Base-by-base conservation (phyloP, 2,329 filamentous ascomycete species). In the Colletotrichum sp. region DNA sequence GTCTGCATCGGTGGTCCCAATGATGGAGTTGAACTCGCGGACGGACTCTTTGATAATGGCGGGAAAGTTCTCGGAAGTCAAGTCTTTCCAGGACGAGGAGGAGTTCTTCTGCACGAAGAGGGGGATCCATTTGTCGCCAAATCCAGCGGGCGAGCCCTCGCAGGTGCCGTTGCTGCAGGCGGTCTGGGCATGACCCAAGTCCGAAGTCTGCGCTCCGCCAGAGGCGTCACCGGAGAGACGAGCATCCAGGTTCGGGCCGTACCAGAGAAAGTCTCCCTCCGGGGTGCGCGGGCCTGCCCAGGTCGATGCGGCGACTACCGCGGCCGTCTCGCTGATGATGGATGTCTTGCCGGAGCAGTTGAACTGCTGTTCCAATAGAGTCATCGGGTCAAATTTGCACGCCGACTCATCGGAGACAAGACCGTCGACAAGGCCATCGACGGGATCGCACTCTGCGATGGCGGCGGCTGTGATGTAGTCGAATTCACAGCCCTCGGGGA, bases 381-480 rank as follows among this genome's bases (percentile, higher is more conserved):
- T 69, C 2, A 22, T 68, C 0, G 79, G 78, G 11, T 82, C 79
- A 11, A 80, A 55, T 84, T 84, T 5, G 25, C 57, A n/a, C 1
- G 48, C 7, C 19, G 79, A 81, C 0, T 27, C 30, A 4, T 78
- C 59, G 0, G 72, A 63, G 5, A 82, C 77, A 6, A 81, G 19
- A 0, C 78, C 79, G 12, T 82, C 81, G 5, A 66, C 27, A 1
- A 80, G 67, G 0, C 81, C 81, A 36, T 82, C 81, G 0, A 77
- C 2, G 1, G 25, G 3, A 13, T 82, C 81, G 19, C 81, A 82
- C 3, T 77, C 78, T 16, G 84, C 71, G 3, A 87, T 82, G 11
- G 87, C 86, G 1, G 80, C 82, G 0, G 76, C 39, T 0, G 72
- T 77, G 80, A 77, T 88, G 81, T 52, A 81, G 68, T 3, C 82